phyloP scores from a whole-genome alignment of 306 rosid genomes.

The Prosopis cineraria region DNA sequence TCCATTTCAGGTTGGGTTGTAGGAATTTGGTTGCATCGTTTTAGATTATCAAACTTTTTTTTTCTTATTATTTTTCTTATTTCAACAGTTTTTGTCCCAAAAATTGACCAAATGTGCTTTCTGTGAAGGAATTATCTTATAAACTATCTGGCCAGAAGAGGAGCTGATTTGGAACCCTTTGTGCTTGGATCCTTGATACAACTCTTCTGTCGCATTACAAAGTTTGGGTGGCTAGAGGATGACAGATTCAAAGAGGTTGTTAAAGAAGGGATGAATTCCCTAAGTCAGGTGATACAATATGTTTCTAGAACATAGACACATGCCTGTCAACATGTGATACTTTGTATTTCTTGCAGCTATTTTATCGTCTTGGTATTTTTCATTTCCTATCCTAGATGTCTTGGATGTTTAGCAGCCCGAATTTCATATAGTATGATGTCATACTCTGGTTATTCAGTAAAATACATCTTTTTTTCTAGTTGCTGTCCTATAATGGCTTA shows the following conservation, averaged over 20 bases:
- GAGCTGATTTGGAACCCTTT: constrained; percentile 55
- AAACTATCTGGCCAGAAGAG: constrained; percentile 57
- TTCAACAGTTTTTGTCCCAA: background rate
- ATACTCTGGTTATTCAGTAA: background rate
- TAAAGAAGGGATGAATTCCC: constrained; percentile 46
- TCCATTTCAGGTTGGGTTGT: constrained; percentile 11
- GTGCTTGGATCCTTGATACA: constrained; percentile 53
- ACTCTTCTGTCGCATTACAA: constrained; percentile 52
- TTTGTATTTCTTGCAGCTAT: background rate
- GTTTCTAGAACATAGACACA: constrained; percentile 16
- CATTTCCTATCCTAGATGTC: constrained; percentile 15
- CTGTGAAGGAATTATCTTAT: constrained; percentile 56
- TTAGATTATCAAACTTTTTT: constrained; percentile 11
- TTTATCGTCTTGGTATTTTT: constrained; percentile 2
- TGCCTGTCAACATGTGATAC: constrained; percentile 11
- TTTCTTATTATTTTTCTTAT: constrained; percentile 24
- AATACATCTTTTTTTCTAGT: constrained; percentile 8
- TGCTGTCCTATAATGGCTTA: constrained; percentile 12
- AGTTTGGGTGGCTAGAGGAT: constrained; percentile 60
- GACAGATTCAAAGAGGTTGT: constrained; percentile 50
- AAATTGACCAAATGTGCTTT: constrained; percentile 43
- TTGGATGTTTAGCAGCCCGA: background rate
- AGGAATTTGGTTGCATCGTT: constrained; percentile 23
- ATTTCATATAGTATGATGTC: constrained; percentile 15
- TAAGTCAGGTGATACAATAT: constrained; percentile 48